Base-by-base conservation (phyloP, 805 yeast species). In the Komagataella mondaviorum region DNA sequence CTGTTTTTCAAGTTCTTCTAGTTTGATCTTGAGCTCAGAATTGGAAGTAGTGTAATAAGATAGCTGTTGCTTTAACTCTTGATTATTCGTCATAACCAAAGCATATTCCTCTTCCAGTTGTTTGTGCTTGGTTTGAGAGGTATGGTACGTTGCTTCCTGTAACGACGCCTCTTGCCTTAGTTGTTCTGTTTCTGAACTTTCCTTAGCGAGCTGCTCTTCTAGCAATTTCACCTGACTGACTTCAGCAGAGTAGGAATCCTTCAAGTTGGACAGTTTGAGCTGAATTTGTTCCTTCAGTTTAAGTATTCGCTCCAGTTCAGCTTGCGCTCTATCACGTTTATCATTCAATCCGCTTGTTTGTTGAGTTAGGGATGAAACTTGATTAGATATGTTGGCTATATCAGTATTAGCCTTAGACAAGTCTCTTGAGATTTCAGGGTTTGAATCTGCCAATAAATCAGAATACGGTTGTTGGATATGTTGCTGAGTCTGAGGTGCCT, bases 321-420 rank as follows among this genome's bases (percentile, higher is more conserved):
- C 80, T 60, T 83, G 88, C 1, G 96, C 88, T 54, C 81, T 76
- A 17, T 77, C 70, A 55, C 88, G 82, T 66, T 85, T 85, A 20
- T 78, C 84, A 54, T 82, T 82, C 30, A 85, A 73, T 14, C 73
- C 75, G 0, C 85, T 71, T 1, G 95, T 86, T 65, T 89, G 96
- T 20, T 75, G 67, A 1, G 89, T 77, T 56, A 91, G 70, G 0
- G 96, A 85, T 55, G 80, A 80, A 56, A 88, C 83, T 68, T 90
- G 96, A 58, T 83, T 87, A 0, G 95, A 85, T 46, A 86, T 72
- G 58, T 90, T 88, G 14, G 95, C 96, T 63, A 88, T 76, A 58
- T 88, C 96, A 6, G 89, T 77, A 6, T 93, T 80, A 3, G 96
- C 91, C 54, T 78, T 77, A 1, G 95, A 80, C 49, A 88, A 69